These are phyloP conservation scores for Ganoderma boninense DNA, from an alignment of 1,284 basidiomycete genomes.

Conservation along the genomic window DNA sequence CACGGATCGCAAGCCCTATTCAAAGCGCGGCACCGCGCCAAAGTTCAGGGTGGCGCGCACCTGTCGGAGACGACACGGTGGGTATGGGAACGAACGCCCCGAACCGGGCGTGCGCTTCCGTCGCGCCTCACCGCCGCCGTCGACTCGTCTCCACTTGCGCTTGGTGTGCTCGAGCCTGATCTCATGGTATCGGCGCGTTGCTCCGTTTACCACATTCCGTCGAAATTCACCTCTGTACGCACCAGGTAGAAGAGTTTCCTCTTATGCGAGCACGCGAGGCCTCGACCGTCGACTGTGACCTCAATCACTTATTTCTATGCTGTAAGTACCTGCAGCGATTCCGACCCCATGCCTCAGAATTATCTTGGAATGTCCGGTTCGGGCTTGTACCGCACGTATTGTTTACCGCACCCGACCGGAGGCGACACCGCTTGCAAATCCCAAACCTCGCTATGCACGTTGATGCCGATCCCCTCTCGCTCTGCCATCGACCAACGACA, in stretches of 20 bases:
- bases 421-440: no score
- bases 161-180: neutral
- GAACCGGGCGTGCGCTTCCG: neutral
- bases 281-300: neutral
- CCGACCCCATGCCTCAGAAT: neutral
- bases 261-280: neutral
- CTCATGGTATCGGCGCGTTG: neutral
- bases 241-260: neutral
- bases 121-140: neutral
- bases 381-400: neutral
- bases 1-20: neutral
- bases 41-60: neutral
- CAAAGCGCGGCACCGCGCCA: slow-evolving; percentile 8
- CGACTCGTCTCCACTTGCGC: neutral
- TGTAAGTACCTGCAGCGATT: no score
- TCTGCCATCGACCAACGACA: neutral
- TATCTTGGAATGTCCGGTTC: neutral
- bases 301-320: no score
- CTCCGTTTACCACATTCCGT: neutral
- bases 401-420: neutral
- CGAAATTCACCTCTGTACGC: neutral
- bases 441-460: neutral
- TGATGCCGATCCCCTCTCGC: neutral
- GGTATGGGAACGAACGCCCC: slow-evolving; percentile 19
- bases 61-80: slow-evolving; percentile 23